Evolutionary conservation across 2,329 filamentous ascomycete genomes (phyloP).

Genomic region (Colletotrichum siamense): DNA sequence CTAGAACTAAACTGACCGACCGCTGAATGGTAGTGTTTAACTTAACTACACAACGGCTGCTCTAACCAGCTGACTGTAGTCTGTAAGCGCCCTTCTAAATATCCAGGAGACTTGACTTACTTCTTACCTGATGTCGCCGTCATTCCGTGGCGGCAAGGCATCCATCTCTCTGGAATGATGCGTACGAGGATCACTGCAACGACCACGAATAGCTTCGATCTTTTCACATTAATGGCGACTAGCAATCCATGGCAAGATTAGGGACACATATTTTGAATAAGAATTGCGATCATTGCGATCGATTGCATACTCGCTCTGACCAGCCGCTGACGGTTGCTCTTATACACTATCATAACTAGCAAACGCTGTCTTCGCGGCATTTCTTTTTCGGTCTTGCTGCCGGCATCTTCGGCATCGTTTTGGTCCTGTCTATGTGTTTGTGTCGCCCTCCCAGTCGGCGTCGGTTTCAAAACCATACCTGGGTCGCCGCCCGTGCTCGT

Average conservation of each 20-base stretch:
- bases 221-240: rapidly evolving
- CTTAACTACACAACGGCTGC: neutral
- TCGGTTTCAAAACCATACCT: neutral
- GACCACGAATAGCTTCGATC: neutral
- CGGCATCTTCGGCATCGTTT: neutral
- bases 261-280: neutral
- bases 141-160: neutral
- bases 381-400: rapidly evolving
- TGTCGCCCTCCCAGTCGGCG: neutral
- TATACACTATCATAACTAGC: neutral
- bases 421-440: rapidly evolving
- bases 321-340: neutral
- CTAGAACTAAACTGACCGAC: neutral
- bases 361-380: neutral
- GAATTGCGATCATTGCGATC: rapidly evolving
- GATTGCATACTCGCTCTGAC: neutral
- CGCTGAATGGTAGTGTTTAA: rapidly evolving
- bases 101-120: neutral
- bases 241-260: rapidly evolving
- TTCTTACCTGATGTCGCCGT: rapidly evolving
- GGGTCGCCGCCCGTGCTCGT: neutral
- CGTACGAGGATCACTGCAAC: neutral
- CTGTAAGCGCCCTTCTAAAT: neutral
- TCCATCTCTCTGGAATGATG: neutral
- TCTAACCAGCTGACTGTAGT: neutral